Percentiles rank a stretch among this genome's conserved stretches.
Conservation (phyloP, 768 basidiomycete species). For the Xanthoconium stramineum region DNA sequence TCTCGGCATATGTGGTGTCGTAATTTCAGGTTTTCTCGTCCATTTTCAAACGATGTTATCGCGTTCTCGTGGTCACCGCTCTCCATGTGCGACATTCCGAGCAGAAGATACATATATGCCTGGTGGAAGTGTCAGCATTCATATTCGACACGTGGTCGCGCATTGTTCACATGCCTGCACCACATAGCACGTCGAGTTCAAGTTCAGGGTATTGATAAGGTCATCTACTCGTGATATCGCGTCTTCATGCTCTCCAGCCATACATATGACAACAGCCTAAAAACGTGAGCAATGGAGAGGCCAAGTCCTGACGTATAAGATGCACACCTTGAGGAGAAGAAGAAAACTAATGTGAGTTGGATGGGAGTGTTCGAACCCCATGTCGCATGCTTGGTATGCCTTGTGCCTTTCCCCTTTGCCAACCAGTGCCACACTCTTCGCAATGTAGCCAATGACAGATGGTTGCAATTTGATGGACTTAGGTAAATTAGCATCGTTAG, state of each 20-base stretch:
- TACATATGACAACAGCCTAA: not conserved
- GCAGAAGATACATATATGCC: conserved; percentile 2
- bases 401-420: not conserved
- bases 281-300: not conserved
- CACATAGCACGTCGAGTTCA: not conserved
- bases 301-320: not conserved
- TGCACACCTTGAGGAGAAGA: conserved; percentile 4
- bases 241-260: not conserved
- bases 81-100: not conserved
- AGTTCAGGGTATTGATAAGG: not conserved
- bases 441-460: not conserved
- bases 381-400: not conserved
- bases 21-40: not conserved
- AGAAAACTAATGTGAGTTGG: not conserved
- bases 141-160: not conserved
- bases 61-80: not conserved
- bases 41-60: not conserved
- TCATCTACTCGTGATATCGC: not conserved
- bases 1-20: not conserved
- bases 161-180: not conserved
- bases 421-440: not conserved
- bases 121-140: not conserved
- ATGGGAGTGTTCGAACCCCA: not conserved
- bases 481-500: not conserved
- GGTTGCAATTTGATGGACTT: conserved; percentile 1